Evolutionary conservation across 2,329 filamentous ascomycete genomes (phyloP).

Genomic region (Pseudogymnoascus sp.): DNA sequence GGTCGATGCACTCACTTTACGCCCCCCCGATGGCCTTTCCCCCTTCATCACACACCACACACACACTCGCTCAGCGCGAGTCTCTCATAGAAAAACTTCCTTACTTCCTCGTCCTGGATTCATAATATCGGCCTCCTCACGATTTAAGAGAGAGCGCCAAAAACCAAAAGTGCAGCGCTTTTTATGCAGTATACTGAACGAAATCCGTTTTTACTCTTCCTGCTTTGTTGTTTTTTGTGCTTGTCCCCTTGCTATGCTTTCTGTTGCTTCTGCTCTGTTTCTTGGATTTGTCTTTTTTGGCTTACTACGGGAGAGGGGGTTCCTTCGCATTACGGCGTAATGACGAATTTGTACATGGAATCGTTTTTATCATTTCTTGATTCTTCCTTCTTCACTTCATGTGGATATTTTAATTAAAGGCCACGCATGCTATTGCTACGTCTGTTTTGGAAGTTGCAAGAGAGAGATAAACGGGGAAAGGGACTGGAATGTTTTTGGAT

Average conservation of each 20-base stretch:
- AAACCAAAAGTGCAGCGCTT: slow-evolving; percentile 1
- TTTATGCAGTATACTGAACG: not conserved
- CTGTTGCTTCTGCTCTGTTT: not conserved
- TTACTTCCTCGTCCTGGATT: not conserved
- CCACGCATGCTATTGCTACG: not conserved
- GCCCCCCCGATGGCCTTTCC: not conserved
- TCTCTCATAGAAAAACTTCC: not conserved
- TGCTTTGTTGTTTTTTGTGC: slow-evolving; percentile 4
- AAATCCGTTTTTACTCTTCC: not conserved
- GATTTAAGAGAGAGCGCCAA: not conserved
- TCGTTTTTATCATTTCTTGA: not conserved
- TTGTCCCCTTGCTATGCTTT: not conserved
- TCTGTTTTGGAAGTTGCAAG: not conserved
- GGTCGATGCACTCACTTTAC: not conserved
- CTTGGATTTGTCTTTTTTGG: not conserved
- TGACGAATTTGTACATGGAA: slow-evolving; percentile 1
- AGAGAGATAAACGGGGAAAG: not conserved
- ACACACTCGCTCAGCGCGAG: not conserved
- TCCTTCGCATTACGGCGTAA: not conserved
- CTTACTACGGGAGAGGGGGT: not conserved
- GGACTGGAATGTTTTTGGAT: slow-evolving; percentile 6
- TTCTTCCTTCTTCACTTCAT: not conserved
- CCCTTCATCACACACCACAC: not conserved
- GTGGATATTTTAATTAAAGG: not conserved
- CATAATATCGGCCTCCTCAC: not conserved